Percentiles rank a stretch among this genome's conserved stretches.
These are phyloP conservation scores for Penicillium salamii DNA, from an alignment of 495 filamentous ascomycete species.

Conservation along the genomic window DNA sequence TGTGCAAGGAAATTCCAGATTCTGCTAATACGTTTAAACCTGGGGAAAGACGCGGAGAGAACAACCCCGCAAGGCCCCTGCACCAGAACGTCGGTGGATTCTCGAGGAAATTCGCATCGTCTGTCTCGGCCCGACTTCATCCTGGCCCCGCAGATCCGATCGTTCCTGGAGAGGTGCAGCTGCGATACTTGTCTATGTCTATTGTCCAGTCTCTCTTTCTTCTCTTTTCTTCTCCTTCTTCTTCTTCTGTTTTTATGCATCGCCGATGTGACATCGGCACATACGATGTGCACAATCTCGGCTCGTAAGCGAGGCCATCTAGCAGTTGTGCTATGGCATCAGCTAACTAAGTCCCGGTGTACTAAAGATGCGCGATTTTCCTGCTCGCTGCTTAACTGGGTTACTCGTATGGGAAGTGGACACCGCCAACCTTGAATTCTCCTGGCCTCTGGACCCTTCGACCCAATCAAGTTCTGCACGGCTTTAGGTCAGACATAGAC, in stretches of 20 bases:
- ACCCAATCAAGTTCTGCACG: slow-evolving; percentile 15
- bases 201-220: no score
- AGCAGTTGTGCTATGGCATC: no score
- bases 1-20: neutral
- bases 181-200: no score
- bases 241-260: no score
- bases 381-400: neutral
- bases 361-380: slow-evolving; percentile 21
- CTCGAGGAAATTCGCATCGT: neutral
- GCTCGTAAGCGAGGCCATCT: neutral
- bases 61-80: slow-evolving; percentile 20
- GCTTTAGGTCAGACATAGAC: neutral
- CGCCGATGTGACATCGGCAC: no score
- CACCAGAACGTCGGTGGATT: no score
- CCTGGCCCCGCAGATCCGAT: neutral
- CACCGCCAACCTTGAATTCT: slow-evolving; percentile 14
- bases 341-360: neutral
- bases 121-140: slow-evolving; percentile 6
- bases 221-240: no score
- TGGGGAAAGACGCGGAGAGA: slow-evolving; percentile 21
- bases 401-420: slow-evolving; percentile 11
- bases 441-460: slow-evolving; percentile 1
- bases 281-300: neutral
- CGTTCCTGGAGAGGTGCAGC: neutral
- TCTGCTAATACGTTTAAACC: slow-evolving; percentile 13